Evolutionary conservation across 1,284 basidiomycete genomes (phyloP), one percentile per base, ranked within the genome.

Genomic region (Puccinia polysora): DNA sequence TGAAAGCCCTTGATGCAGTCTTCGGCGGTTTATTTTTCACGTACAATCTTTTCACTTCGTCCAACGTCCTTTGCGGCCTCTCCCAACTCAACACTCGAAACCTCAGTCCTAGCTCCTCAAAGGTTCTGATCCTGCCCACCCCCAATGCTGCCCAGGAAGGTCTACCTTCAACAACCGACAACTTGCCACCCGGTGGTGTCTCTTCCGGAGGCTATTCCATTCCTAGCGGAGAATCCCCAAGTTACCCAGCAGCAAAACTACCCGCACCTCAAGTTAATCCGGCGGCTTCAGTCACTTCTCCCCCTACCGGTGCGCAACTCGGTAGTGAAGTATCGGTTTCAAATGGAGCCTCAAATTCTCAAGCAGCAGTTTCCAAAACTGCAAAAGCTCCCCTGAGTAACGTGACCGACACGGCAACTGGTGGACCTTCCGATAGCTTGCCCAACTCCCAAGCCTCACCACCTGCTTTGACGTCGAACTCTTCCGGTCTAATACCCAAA

Each of bases 181-280:
- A 60, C 4, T n/a, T 43, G 23, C 58, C 58, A 4, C 34, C 38
- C 18, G 58, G 58, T 43, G 58, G 58, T 23, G 23, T 60, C 43
- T 60, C 58, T 10, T 60, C 58, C 34, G 58, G 58, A 23, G 38
- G 38, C 20, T 25, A 5, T 7, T 20, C 12, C 58, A 34, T 12
- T 60, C 36, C 12, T 43, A n/a, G 20, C 58, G 32, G 2, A n/a
- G 58, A 38, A 43, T 43, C 58, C 18, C 40, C 8, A 18, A 43
- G 18, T 43, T 18, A 25, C n/a, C 58, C 38, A 40, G 23, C 18
- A 4, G 36, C 6, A 40, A 12, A 43, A 23, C 14, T 43, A 14
- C 34, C 23, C 2, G 15, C 6, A 14, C 58, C 28, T 14, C 32
- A 15, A 43, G 5, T 34, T 15, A 30, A 32, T 15, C 36, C 58